Base-by-base conservation (phyloP, 2,329 filamentous ascomycete species). In the Fusarium longipes region DNA sequence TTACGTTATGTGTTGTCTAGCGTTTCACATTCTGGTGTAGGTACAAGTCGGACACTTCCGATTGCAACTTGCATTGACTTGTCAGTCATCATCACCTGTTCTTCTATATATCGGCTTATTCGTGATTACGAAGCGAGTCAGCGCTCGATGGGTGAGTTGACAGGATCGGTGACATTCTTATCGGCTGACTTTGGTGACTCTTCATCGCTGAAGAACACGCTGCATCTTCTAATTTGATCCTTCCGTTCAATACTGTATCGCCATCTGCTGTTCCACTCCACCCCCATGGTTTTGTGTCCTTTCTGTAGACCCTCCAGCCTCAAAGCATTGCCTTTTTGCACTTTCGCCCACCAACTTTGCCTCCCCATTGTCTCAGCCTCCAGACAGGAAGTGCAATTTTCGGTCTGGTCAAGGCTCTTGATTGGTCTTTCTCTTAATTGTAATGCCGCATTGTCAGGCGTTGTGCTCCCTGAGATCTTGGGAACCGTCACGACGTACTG, bases 331-430 rank as follows among this genome's bases (percentile, higher is more conserved):
- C 30, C 45, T 24, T 45, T 45, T 55, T 55, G 52, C 52, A 65
- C 58, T 32, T 60, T 56, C 40, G 10, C 40, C 59, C 61, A 56
- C 61, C 50, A 61, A 54, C 54, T 55, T 27, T 25, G 27, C 29
- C 32, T 51, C 49, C 18, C n/a, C 52, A 8, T 30, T 45, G 49
- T 40, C 33, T 65, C 50, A 8, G 48, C 24, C 36, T 57, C 24
- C 22, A 48, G 25, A 17, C 24, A 58, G 36, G n/a, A 49, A 30
- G 27, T 62, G 18, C 55, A 62, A 68, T 68, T 62, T 66, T 67
- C 73, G 74, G 74, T 75, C 69, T 71, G 62, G 36, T 49, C 38
- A 65, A 53, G 67, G 54, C 43, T 44, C 17, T 59, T 74, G 61
- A 75, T 76, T 75, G 73, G 74, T 29, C 25, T 59, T 55, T 35